These are phyloP conservation scores for Eucalyptus erythrocorys DNA, from an alignment of 345 rosid genomes.

Conservation along the genomic window DNA sequence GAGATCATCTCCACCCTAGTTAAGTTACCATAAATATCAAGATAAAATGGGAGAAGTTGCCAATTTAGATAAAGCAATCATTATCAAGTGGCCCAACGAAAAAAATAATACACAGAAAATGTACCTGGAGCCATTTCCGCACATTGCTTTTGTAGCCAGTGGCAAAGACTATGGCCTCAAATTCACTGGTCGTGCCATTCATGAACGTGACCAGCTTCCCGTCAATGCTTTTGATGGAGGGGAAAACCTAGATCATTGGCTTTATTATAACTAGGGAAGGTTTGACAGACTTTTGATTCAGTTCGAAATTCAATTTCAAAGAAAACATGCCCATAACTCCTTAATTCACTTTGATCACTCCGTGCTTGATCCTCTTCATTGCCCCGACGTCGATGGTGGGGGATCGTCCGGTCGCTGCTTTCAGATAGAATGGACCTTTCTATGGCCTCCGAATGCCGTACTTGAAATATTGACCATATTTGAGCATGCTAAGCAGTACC, in stretches of 20 bases:
- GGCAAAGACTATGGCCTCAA: constrained; percentile 41
- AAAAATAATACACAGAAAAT: background rate
- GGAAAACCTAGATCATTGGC: constrained; percentile 6
- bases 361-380: constrained; percentile 8
- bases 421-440: constrained; percentile 22
- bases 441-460: constrained; percentile 32
- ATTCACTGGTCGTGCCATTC: background rate
- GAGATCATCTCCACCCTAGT: constrained; percentile 12
- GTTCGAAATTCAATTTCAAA: background rate
- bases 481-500: background rate
- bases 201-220: constrained; percentile 12
- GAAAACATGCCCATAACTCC: no score
- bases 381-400: constrained; percentile 51
- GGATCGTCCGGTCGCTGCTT: constrained; percentile 20
- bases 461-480: background rate
- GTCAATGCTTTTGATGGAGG: constrained; percentile 10
- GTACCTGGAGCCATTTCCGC: constrained; percentile 44
- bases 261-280: background rate
- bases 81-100: background rate
- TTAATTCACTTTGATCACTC: constrained; percentile 12
- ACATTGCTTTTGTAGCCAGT: constrained; percentile 46
- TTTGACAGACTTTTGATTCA: background rate
- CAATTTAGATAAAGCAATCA: background rate
- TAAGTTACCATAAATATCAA: background rate
- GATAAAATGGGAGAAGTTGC: background rate